Evolutionary conservation across 495 filamentous ascomycete genomes (phyloP), one percentile per base, ranked within the genome.

Genomic region (Penicillium longicatenatum): DNA sequence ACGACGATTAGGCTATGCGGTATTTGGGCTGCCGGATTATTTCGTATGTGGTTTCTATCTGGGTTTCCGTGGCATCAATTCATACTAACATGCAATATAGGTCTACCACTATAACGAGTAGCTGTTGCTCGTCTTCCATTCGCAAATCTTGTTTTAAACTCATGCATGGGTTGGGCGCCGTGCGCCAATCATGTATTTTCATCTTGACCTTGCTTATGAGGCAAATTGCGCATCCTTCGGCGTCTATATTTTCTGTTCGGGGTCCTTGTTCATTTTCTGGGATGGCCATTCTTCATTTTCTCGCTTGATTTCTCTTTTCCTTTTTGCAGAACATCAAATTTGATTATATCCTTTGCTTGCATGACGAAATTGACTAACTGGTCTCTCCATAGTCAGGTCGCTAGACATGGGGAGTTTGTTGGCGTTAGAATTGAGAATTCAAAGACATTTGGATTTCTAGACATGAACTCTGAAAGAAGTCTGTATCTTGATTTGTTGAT

Each of bases 71-170:
- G 21, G 1, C 20, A 26, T 37, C 12, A 10, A 6, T 22, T 42
- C 20, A 21, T 31, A 12, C 41, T 44, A 48, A 31, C 20, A 17
- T 45, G 26, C 6, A 19, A 24, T 31, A 10, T 9, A 94, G 90
- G 88, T 94, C 55, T 94, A 92, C 71, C 90, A 94, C 74, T 93
- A 92, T 76, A 93, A 94, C 70, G 90, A 94, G 77, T 94, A 82
- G 83, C 43, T 47, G 39, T 14, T 30, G 10, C n/a, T 33, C 44
- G 17, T n/a, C 3, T 55, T 31, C 11, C 21, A 11, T 47, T 22
- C 6, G 24, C 45, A 30, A 48, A 44, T 10, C 41, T 44, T 19
- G 19, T 11, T 45, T 30, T 20, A 14, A 14, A 33, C 14, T 24
- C 26, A 47, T 47, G 42, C 51, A 55, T 60, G 24, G 44, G 21